Base-by-base conservation (phyloP, 306 rosid species). In the Quercus wislizeni region DNA sequence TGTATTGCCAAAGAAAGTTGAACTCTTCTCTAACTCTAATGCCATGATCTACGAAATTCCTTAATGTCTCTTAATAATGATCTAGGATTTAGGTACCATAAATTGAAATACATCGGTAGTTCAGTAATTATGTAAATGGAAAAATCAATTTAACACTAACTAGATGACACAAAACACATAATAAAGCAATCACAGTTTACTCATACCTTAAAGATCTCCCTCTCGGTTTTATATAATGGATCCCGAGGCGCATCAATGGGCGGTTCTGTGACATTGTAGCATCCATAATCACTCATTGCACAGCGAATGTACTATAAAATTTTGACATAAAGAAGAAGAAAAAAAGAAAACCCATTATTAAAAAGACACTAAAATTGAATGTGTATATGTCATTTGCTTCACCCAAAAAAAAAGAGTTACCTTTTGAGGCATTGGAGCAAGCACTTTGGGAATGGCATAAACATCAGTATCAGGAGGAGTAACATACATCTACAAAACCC, bases 401-500 rank as follows among this genome's bases (percentile, higher is more conserved):
- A 20, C 3, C 46, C 2, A 35, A 25, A 27, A 61, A 25, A 65
- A 30, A 58, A 49, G 1, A 49, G 57, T 57, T 78, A 94, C 97
- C 97, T 94, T 94, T 74, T 84, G 86, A 75, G 97, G 97, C 99
- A 94, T 87, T 76, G 97, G 97, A 87, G 99, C 97, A 31, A 92
- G 92, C 76, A 94, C 91, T 86, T 70, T 92, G 20, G 99, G 97
- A 80, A 94, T 87, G 1, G 97, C 87, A 85, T 94, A 94, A 77
- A 94, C 86, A 85, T 94, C 99, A 51, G 97, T 94, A 80, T 92
- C 97, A 4, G 97, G 99, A 88, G 97, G 97, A 87, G 99, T 94
- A 69, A 92, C 99, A 77, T 94, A 94, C 95, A 92, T 92, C 99
- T 94, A 75, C 78, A 80, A 70, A 30, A 54, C 21, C 73, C 13